A percentile compares a stretch with the other conserved stretches of the same genome.
These are phyloP conservation scores for Penicillium ucsense DNA, from an alignment of 495 filamentous ascomycete genomes.

Conservation along the genomic window DNA sequence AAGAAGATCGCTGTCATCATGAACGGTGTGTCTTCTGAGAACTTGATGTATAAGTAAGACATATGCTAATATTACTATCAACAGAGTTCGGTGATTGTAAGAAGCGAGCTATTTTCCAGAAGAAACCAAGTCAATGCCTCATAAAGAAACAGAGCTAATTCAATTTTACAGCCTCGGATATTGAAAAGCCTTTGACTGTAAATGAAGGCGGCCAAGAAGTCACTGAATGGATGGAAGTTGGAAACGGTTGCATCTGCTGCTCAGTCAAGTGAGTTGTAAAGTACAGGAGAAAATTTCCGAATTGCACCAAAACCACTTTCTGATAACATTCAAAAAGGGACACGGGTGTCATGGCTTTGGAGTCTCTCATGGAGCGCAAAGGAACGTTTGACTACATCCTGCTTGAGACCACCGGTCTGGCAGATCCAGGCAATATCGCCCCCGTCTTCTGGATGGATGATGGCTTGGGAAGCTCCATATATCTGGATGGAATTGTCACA, in stretches of 20 bases:
- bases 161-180: slow-evolving; percentile 62
- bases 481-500: slow-evolving; percentile 93
- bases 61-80: slow-evolving; percentile 7
- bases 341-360: slow-evolving; percentile 83
- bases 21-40: slow-evolving; percentile 53
- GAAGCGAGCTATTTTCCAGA: slow-evolving; percentile 8
- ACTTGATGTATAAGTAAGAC: slow-evolving; percentile 1
- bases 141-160: neutral
- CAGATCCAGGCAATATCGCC: slow-evolving; percentile 91
- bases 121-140: neutral
- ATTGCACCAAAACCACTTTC: too few relatives aligned
- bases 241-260: slow-evolving; percentile 97
- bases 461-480: slow-evolving; percentile 85
- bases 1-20: slow-evolving; percentile 97
- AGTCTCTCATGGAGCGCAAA: slow-evolving; percentile 89
- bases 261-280: slow-evolving; percentile 69
- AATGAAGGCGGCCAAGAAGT: slow-evolving; percentile 77
- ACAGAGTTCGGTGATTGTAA: slow-evolving; percentile 91
- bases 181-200: slow-evolving; percentile 87
- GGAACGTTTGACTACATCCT: slow-evolving; percentile 97
- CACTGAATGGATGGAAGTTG: slow-evolving; percentile 91
- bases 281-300: too few relatives aligned
- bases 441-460: slow-evolving; percentile 97
- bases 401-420: slow-evolving; percentile 90
- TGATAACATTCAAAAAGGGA: slow-evolving; percentile 44